Evolutionary conservation across 2,329 filamentous ascomycete species (phyloP).

Genomic region (Talaromyces funiculosus): DNA sequence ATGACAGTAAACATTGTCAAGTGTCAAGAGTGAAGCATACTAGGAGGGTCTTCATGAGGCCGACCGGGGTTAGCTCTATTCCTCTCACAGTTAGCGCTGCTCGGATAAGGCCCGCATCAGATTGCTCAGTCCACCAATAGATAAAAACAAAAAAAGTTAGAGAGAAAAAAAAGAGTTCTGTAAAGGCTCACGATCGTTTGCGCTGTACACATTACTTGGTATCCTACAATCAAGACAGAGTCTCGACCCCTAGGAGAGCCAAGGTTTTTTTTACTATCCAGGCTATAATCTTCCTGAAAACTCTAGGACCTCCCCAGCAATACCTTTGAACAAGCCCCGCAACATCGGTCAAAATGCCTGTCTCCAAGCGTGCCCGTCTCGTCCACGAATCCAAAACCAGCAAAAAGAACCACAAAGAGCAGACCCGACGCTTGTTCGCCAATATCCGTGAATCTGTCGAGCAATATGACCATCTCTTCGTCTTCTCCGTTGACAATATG

Average conservation of each 20-base stretch:
- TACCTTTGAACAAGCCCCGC: neutral
- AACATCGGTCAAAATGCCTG: conserved; percentile 62
- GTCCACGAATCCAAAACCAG: conserved; percentile 84
- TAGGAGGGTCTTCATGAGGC: conserved; percentile 2
- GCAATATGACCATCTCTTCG: conserved; percentile 83
- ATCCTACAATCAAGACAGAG: neutral
- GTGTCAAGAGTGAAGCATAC: neutral
- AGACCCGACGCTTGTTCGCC: conserved; percentile 78
- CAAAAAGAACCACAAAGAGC: conserved; percentile 89
- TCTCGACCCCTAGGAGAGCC: neutral
- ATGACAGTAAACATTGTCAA: neutral
- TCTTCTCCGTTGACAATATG: conserved; percentile 95
- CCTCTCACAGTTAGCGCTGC: conserved; percentile 21
- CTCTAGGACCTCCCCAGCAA: neutral
- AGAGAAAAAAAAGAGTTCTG: conserved; percentile 10
- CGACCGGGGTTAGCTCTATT: conserved; percentile 9
- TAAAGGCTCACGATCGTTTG: neutral
- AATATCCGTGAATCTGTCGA: conserved; percentile 81
- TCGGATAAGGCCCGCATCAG: conserved; percentile 35
- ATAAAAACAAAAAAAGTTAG: conserved; percentile 20
- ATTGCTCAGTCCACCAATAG: conserved; percentile 32
- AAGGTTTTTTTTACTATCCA: neutral
- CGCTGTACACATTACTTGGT: neutral
- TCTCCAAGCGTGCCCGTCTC: conserved; percentile 87
- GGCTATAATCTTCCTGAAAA: too few relatives aligned